Base-by-base conservation (phyloP, 495 filamentous ascomycete species). In the Penicillium herquei region DNA sequence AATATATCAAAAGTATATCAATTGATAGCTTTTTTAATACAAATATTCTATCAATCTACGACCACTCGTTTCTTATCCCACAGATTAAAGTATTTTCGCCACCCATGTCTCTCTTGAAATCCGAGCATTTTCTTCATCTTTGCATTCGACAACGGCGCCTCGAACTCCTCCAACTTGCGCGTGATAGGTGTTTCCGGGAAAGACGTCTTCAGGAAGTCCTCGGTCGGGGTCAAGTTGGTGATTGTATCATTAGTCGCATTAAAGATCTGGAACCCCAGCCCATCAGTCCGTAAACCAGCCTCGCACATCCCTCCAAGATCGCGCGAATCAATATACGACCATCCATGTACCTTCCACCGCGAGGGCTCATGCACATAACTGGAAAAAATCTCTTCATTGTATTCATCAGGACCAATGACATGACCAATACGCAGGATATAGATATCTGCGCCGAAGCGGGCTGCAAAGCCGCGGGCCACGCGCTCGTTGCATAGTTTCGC, bases 231-330 rank as follows among this genome's bases (percentile, higher is more conserved):
- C 3, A 47, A 11, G 46, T 59, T 65, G 9, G 80, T 82, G 39
- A 81, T 83, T 0, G 73, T 74, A 62, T 81, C 74, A 59, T 84
- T 85, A 3, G 78, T 82, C 16, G 80, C 81, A 64, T 84, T 85
- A 65, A 85, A 84, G 0, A 84, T 64, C 57, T 84, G 79, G 48
- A 80, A 84, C 1, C 80, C 82, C 32, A 84, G 55, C n/a, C 76
- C 80, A 54, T 62, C 64, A 17, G 47, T 61, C 52, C 37, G 33
- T 39, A 67, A 26, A 6, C 34, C 58, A 0, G 58, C 56, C 45
- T 60, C 54, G 18, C 58, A 66, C 56, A 69, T 68, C 58, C 80
- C 74, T 1, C 78, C 83, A 13, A 85, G 58, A 62, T 84, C 82
- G 6, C 82, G 68, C 0, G 80, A 79, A 70, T 85, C 83, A 46